Evolutionary conservation across 179 eudicot genomes (phyloP).

Genomic region (Dionaea muscipula): DNA sequence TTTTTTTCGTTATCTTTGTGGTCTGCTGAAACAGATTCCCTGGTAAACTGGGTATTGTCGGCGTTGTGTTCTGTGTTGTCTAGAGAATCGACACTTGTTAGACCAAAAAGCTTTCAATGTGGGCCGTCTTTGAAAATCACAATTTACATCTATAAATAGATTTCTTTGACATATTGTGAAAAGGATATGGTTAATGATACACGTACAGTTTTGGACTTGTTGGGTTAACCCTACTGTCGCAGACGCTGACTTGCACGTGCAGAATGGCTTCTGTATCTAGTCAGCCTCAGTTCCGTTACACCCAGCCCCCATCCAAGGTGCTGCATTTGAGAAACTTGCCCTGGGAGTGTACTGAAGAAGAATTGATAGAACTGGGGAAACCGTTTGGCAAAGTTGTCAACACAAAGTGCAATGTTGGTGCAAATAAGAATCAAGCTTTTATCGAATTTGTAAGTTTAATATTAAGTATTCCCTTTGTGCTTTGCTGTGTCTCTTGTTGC

Average conservation of each 20-base stretch:
- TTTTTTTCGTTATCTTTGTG: no score
- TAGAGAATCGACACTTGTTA: no score
- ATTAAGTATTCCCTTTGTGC: neutral
- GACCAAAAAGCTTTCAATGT: no score
- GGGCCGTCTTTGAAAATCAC: no score
- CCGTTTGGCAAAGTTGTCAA: conserved; percentile 96
- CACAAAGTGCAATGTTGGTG: conserved; percentile 99
- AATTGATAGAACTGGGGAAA: conserved; percentile 80
- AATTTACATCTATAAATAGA: no score
- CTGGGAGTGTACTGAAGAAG: conserved; percentile 97
- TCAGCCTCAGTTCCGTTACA: conserved; percentile 96
- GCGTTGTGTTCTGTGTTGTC: no score
- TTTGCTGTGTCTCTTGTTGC: no score
- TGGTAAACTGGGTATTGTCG: no score
- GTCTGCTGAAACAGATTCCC: no score
- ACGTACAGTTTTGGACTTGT: no score
- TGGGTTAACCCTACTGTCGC: conserved; percentile 3
- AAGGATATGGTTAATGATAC: no score
- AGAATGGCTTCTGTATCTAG: conserved; percentile 87
- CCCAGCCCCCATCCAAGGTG: conserved; percentile 97
- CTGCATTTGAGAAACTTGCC: conserved; percentile 97
- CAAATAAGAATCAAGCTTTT: conserved; percentile 92
- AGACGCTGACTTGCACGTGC: neutral
- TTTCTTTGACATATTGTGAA: no score
- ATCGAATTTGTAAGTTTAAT: conserved; percentile 81